Percentiles rank a stretch among this genome's conserved stretches.
These are phyloP conservation scores for Fusarium abutilonis DNA, from an alignment of 2,329 filamentous ascomycete genomes.

Conservation along the genomic window DNA sequence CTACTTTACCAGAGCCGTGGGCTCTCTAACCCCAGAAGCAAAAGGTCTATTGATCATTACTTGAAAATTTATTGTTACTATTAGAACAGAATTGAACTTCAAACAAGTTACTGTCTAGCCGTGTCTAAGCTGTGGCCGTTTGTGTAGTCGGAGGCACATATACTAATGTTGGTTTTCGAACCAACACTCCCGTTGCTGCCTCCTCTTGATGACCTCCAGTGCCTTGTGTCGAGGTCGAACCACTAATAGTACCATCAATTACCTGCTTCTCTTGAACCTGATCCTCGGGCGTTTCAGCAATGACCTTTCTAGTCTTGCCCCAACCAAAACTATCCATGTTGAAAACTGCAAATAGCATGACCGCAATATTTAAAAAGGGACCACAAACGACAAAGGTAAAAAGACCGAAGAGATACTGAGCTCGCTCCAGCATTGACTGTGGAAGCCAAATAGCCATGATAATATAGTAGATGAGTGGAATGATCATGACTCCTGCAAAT, in stretches of 20 bases:
- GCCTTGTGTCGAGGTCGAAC: neutral
- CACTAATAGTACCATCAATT: neutral
- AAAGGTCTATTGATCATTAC: neutral
- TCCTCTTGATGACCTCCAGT: neutral
- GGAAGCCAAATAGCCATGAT: slow-evolving; percentile 42
- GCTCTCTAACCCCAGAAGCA: neutral
- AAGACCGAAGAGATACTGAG: slow-evolving; percentile 37
- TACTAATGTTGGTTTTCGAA: slow-evolving; percentile 11
- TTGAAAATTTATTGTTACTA: neutral
- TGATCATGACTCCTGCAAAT: slow-evolving; percentile 43
- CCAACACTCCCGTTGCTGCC: neutral
- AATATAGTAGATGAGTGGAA: slow-evolving; percentile 40
- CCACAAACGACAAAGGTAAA: slow-evolving; percentile 38
- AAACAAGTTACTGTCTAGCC: neutral
- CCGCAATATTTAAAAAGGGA: slow-evolving; percentile 42
- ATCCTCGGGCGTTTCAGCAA: slow-evolving; percentile 19
- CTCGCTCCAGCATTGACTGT: slow-evolving; percentile 34
- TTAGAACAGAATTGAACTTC: neutral
- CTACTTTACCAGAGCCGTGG: neutral
- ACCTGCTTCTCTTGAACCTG: slow-evolving; percentile 13
- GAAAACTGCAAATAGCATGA: slow-evolving; percentile 43
- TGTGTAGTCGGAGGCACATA: slow-evolving; percentile 17
- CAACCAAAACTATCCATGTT: slow-evolving; percentile 46
- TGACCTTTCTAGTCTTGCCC: slow-evolving; percentile 43
- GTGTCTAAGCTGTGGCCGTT: neutral